Conservation (phyloP, 768 basidiomycete genomes). For the Kwoniella europaea region DNA sequence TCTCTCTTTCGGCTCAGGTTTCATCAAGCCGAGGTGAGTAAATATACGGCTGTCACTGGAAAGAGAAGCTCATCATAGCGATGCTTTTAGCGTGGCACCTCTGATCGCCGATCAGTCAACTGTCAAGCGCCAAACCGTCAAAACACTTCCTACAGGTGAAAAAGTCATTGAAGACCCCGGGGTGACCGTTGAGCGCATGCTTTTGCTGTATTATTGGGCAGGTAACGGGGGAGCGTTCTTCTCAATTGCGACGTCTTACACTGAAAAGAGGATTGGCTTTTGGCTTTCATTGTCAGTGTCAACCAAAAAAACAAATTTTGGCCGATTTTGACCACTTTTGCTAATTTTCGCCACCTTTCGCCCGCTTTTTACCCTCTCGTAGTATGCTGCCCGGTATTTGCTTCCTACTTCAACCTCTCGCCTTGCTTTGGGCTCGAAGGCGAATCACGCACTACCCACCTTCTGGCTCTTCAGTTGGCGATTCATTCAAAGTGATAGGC, state of each 20-base stretch:
- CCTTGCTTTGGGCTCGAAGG: conserved; percentile 36
- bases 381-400: conserved; percentile 45
- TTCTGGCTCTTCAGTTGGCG: conserved; percentile 47
- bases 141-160: conserved; percentile 32
- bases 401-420: conserved; percentile 48
- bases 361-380: neutral
- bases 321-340: too few relatives aligned
- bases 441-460: conserved; percentile 40
- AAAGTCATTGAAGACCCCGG: conserved; percentile 45
- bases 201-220: conserved; percentile 50
- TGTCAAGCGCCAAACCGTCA: conserved; percentile 34
- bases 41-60: neutral
- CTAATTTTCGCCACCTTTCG: too few relatives aligned
- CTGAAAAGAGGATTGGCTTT: conserved; percentile 52
- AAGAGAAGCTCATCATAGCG: too few relatives aligned
- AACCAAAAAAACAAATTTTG: too few relatives aligned
- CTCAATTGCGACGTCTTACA: conserved; percentile 50
- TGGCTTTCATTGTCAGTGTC: conserved; percentile 37
- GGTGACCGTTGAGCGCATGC: conserved; percentile 45
- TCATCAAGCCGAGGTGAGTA: conserved; percentile 36
- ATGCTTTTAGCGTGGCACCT: conserved; percentile 31
- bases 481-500: conserved; percentile 35
- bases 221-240: conserved; percentile 57
- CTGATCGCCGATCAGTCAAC: conserved; percentile 51
- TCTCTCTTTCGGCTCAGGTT: conserved; percentile 40